phyloP scores from a whole-genome alignment of 2,329 filamentous ascomycete species.

The Daldinia sp. region DNA sequence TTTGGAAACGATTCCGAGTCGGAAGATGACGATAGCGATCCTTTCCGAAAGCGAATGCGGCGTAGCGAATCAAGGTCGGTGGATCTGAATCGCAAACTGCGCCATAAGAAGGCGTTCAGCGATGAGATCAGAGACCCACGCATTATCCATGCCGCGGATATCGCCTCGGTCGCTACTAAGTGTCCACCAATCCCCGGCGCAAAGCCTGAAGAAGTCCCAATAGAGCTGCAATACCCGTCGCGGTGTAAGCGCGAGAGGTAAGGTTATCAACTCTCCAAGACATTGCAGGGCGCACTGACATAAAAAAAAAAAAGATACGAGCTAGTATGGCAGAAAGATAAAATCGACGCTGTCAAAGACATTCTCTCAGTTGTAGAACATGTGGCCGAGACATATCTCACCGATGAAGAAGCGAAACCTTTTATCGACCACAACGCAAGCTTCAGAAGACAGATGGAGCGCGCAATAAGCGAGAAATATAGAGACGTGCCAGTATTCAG shows the following conservation, averaged over 20 bases:
- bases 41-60: constrained; percentile 65
- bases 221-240: constrained; percentile 88
- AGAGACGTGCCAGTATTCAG: constrained; percentile 76
- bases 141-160: constrained; percentile 70
- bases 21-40: constrained; percentile 64
- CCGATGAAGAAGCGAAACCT: constrained; percentile 72
- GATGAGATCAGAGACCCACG: constrained; percentile 56
- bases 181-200: constrained; percentile 65
- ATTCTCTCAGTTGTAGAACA: constrained; percentile 77
- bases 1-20: constrained; percentile 63
- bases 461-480: constrained; percentile 76
- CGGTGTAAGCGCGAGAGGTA: constrained; percentile 75
- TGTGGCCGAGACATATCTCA: constrained; percentile 82
- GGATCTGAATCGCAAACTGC: constrained; percentile 62
- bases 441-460: constrained; percentile 80
- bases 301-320: constrained; percentile 66
- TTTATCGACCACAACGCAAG: constrained; percentile 80
- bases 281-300: constrained; percentile 35
- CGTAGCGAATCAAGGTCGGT: constrained; percentile 56
- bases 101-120: constrained; percentile 61
- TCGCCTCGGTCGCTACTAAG: constrained; percentile 64
- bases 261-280: constrained; percentile 35
- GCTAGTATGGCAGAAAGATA: constrained; percentile 81
- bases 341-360: constrained; percentile 80
- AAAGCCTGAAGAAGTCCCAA: constrained; percentile 65